Conservation (phyloP, 495 filamentous ascomycete genomes). For the Xylaria nigripes region DNA sequence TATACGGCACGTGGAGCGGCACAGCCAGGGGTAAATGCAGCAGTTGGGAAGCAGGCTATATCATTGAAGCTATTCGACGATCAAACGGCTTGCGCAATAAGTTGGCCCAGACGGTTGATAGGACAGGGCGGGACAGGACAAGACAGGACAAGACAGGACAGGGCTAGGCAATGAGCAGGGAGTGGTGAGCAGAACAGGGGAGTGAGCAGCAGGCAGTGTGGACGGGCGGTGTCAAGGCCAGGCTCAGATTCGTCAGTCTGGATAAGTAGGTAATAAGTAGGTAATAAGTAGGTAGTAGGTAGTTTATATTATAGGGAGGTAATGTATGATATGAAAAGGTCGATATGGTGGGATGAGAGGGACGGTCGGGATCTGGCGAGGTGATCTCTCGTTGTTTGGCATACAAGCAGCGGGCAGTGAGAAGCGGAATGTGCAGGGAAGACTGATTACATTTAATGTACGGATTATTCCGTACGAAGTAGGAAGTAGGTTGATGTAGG, state of each 20-base stretch:
- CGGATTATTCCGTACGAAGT: too few species aligned
- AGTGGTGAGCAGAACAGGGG: not conserved
- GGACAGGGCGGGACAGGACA: not conserved
- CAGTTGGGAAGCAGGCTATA: constrained; percentile 8
- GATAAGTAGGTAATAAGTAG: not conserved
- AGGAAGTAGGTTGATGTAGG: too few species aligned
- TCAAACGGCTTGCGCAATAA: not conserved
- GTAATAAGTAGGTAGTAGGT: too few species aligned
- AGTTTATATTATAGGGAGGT: too few species aligned
- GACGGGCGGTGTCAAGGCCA: constrained; percentile 6
- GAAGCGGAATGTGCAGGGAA: too few species aligned
- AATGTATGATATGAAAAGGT: too few species aligned
- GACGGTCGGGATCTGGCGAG: too few species aligned
- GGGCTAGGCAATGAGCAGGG: not conserved
- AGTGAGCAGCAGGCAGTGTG: not conserved
- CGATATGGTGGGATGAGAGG: too few species aligned
- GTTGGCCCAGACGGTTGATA: not conserved
- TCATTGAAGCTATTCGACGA: constrained; percentile 2
- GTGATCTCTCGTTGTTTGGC: too few species aligned
- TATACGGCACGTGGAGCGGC: constrained; percentile 11
- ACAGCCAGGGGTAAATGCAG: constrained; percentile 12
- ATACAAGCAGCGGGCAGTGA: too few species aligned
- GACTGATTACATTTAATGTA: too few species aligned
- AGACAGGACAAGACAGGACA: not conserved
- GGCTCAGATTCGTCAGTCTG: constrained; percentile 1